Percentiles rank a stretch among this genome's conserved stretches.
These are phyloP conservation scores for Amesomyces nigricolor DNA, from an alignment of 2,329 filamentous ascomycete genomes.

Conservation along the genomic window DNA sequence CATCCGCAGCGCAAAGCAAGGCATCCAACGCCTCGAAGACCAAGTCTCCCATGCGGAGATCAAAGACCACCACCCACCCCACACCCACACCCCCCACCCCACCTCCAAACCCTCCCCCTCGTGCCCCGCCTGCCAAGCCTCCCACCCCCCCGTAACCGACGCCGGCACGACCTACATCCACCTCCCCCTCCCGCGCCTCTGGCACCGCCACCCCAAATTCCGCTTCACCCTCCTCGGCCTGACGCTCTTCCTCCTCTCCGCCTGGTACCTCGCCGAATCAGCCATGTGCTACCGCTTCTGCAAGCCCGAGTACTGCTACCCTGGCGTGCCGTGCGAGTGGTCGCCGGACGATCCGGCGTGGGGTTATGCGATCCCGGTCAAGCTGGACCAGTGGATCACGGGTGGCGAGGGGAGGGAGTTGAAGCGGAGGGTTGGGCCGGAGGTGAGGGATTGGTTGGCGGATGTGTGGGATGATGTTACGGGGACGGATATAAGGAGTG, in stretches of 20 bases:
- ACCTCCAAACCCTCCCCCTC: not conserved
- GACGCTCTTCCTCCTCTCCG: constrained; percentile 36
- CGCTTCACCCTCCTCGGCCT: constrained; percentile 46
- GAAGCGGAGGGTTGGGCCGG: constrained; percentile 36
- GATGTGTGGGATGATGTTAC: constrained; percentile 44
- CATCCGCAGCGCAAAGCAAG: constrained; percentile 50
- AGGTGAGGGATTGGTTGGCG: constrained; percentile 42
- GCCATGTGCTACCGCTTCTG: constrained; percentile 50
- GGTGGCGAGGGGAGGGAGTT: constrained; percentile 44
- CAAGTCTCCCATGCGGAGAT: constrained; percentile 41
- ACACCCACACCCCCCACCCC: not conserved
- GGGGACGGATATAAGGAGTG: constrained; percentile 40
- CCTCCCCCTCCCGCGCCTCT: constrained; percentile 45
- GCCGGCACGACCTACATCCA: constrained; percentile 34
- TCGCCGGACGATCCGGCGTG: constrained; percentile 54
- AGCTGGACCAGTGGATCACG: constrained; percentile 56
- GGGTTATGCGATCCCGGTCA: constrained; percentile 55
- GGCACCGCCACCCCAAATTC: constrained; percentile 39
- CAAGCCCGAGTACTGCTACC: constrained; percentile 46
- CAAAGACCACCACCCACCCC: constrained; percentile 6
- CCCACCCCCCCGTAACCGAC: not conserved
- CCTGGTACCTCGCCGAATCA: constrained; percentile 54
- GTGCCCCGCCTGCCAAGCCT: constrained; percentile 20
- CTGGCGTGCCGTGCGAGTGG: constrained; percentile 46
- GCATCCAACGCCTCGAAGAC: constrained; percentile 53